Evolutionary conservation across 768 basidiomycete genomes (phyloP), one percentile per base, ranked within the genome.

Genomic region (Tremella fuciformis): DNA sequence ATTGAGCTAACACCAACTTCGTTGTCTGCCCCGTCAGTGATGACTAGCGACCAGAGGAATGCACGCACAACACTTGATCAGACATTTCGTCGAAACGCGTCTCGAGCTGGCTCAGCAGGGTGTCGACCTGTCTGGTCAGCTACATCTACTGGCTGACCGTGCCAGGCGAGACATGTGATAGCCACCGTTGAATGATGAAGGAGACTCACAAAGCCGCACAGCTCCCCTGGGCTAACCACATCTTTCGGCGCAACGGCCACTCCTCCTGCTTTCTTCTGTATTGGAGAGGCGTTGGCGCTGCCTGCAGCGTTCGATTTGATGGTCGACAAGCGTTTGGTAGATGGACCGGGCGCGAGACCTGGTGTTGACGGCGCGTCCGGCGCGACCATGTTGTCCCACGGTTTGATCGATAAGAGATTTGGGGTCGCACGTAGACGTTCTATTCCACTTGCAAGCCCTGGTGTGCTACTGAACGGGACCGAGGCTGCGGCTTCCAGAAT

Each of bases 31-130:
- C 1, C 15, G 21, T 52, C 24, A 49, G 56, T 38, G 29, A 13
- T 24, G 16, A 13, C 26, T 8, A 22, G n/a, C n/a, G 42, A 4
- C n/a, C 6, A 46, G 42, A 46, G n/a, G 87, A 82, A 57, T 89
- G 87, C 18, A 70, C 76, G 62, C 52, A 74, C 61, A 94, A 81
- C 62, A 96, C 89, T 74, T 93, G 88, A 18, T 81, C 81, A 29
- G 91, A 93, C 90, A 93, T 93, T 53, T 91, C 88, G 67, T 94
- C 90, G 69, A 96, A 94, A 63, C 89, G 89, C 49, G 83, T 68
- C 69, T 96, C 91, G n/a, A 96, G 81, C 67, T 92, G 88, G 65
- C 89, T 88, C 11, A 96, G 78, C 19, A 96, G 79, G 13, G 84
- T 87, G 78, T 96, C 92, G 13, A 94, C 90, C 91, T 93, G 65